Evolutionary conservation across 2,329 filamentous ascomycete genomes (phyloP), one percentile per base, ranked within the genome.

Genomic region (Chalaropsis thielavioides): DNA sequence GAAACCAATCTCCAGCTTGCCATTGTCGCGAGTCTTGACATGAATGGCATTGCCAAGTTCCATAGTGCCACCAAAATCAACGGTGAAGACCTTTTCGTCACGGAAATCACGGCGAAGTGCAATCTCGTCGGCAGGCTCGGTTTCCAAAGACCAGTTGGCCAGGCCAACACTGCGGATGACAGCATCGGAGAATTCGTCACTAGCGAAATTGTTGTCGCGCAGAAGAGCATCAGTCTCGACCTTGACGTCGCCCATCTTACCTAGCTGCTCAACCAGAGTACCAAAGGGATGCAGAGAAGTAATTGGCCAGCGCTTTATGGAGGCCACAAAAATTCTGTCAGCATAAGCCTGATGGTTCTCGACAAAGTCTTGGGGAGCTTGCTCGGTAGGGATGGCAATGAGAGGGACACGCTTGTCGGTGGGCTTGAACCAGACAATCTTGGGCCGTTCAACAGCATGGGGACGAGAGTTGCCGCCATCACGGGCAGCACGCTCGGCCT

Each of bases 351-450:
- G 90, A 75, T 99, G 94, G 76, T 94, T 96, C 79, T 99, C 94
- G 35, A 99, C 94, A 71, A 99, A 99, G 76, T 97, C 94, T 43
- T 91, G 88, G 22, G 94, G 94, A 8, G 94, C 94, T 77, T 99
- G 94, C 75, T 99, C 94, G 2, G 94, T 99, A 1, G 94, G 94
- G 69, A 99, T 99, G 64, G 94, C 94, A 75, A 99, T 99, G 69
- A 99, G 81, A 61, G 94, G 94, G 60, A 99, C 94, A 73, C 94
- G 90, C 83, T 99, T 97, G 77, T 99, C 94, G 0, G 94, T 99
- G 66, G 94, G 94, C 81, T 99, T 99, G 80, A 99, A 99, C 94
- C 94, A 99, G 51, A 99, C 94, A 76, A 99, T 99, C 85, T 99
- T 99, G 68, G 94, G 94, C 78, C 96, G 96, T 69, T 99, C 94